Evolutionary conservation across 106 monocot species (phyloP).

Genomic region (Platanthera guangdongensis): DNA sequence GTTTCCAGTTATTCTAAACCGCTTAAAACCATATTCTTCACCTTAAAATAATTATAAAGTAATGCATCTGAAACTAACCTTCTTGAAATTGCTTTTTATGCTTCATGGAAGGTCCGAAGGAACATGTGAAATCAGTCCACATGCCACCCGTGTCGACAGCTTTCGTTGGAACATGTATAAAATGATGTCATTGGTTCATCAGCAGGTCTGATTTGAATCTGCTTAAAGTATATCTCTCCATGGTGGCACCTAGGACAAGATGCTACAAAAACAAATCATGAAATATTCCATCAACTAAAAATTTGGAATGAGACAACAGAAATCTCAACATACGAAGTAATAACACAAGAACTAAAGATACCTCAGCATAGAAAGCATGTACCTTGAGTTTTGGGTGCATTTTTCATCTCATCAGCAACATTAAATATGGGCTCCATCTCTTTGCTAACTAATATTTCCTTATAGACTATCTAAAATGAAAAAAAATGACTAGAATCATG

Average conservation of each 20-base stretch:
- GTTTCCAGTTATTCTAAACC: not conserved
- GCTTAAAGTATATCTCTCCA: constrained; percentile 42
- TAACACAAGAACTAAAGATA: too few species aligned
- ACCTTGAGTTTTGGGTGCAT: constrained; percentile 8
- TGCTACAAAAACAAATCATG: constrained; percentile 20
- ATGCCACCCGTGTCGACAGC: constrained; percentile 30
- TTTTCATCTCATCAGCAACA: constrained; percentile 9
- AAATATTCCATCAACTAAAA: not conserved
- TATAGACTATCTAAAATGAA: not conserved
- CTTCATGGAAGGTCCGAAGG: not conserved
- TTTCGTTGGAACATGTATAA: constrained; percentile 50
- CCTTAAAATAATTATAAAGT: not conserved
- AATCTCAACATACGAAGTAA: too few species aligned
- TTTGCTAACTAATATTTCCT: not conserved
- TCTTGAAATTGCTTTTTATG: not conserved
- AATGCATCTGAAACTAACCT: not conserved
- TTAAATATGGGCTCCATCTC: constrained; percentile 9
- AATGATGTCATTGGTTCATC: constrained; percentile 60
- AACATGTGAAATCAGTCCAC: constrained; percentile 20
- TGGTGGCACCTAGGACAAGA: constrained; percentile 45
- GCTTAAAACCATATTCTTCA: not conserved
- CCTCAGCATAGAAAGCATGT: not conserved
- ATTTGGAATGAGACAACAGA: not conserved
- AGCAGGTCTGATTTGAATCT: constrained; percentile 56
- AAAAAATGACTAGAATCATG: not conserved